Evolutionary conservation across 495 filamentous ascomycete genomes (phyloP), one percentile per base, ranked within the genome.

Genomic region (Talaromyces borbonicus): DNA sequence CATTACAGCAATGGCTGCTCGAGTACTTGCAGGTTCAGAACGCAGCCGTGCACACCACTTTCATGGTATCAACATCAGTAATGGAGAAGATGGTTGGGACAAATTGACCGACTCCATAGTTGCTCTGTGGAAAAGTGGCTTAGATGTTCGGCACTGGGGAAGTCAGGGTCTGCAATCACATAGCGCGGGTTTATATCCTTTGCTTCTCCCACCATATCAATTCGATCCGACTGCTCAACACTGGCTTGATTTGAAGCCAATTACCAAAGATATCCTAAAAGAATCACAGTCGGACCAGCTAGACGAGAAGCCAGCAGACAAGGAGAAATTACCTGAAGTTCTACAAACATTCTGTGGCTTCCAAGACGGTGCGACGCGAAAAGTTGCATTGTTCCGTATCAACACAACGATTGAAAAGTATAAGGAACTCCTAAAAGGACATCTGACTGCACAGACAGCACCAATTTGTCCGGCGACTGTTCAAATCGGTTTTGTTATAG

Each of bases 151-250:
- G 2, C 75, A 71, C 61, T 81, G 75, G 77, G n/a, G n/a, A n/a
- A n/a, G n/a, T n/a, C n/a, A n/a, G n/a, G 46, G 61, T 0, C 66
- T 70, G 35, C 66, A 73, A 0, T 46, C 36, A 1, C 72, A 74
- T 49, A 69, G 51, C 3, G 27, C 45, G 6, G 53, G 63, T 1
- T 68, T 71, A 45, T 16, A 43, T 3, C 46, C 36, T 5, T 8
- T 76, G 11, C 40, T 60, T 1, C 59, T 79, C 1, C 76, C 76
- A 6, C 69, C 75, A 0, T 78, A 76, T 32, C 70, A 76, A 45
- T 79, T 79, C 37, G 69, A 74, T 27, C 64, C 65, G n/a, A n/a
- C n/a, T 39, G 47, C 61, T 0, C 31, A 50, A 0, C 67, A 73
- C 33, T 72, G 67, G 67, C 41, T 68, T 24, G 56, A 66, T 0